Evolutionary conservation across 495 filamentous ascomycete genomes (phyloP).

Genomic region (Annulohypoxylon nitens): DNA sequence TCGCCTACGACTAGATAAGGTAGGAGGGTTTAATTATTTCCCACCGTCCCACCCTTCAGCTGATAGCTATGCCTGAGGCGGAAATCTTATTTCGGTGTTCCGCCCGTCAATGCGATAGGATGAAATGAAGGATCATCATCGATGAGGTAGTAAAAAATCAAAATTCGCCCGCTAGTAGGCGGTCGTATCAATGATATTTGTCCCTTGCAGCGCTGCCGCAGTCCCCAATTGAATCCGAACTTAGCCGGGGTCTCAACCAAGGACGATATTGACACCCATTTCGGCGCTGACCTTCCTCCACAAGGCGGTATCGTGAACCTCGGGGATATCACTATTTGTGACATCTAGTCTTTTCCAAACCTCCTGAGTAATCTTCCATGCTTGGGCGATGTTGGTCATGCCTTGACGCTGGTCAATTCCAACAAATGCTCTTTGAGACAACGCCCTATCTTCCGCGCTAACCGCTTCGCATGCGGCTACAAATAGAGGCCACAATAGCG

Average conservation of each 20-base stretch:
- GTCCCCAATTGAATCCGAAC: constrained; percentile 13
- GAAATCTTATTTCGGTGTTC: neutral
- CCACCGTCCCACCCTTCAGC: constrained; percentile 3
- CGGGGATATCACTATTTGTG: constrained; percentile 47
- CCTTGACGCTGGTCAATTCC: constrained; percentile 67
- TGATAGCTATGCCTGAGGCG: constrained; percentile 1
- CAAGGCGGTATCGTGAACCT: constrained; percentile 45
- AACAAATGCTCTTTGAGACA: constrained; percentile 63
- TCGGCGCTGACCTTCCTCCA: constrained; percentile 66
- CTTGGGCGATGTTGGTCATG: constrained; percentile 71
- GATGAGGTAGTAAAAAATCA: neutral
- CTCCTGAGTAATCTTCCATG: constrained; percentile 69
- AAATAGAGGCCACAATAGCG: constrained; percentile 72
- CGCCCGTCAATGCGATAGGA: neutral
- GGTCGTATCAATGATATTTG: constrained; percentile 6
- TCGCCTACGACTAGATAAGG: neutral
- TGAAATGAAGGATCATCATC: constrained; percentile 15
- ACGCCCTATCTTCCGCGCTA: constrained; percentile 53
- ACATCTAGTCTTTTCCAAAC: constrained; percentile 65
- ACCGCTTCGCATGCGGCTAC: constrained; percentile 69
- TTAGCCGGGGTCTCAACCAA: constrained; percentile 57
- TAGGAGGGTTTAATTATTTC: constrained; percentile 8
- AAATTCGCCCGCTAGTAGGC: neutral
- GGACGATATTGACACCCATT: constrained; percentile 66
- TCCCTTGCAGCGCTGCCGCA: neutral